Percentiles rank a stretch among this genome's conserved stretches.
These are phyloP conservation scores for Penstemon davidsonii DNA, from an alignment of 257 asterid species.

Conservation along the genomic window DNA sequence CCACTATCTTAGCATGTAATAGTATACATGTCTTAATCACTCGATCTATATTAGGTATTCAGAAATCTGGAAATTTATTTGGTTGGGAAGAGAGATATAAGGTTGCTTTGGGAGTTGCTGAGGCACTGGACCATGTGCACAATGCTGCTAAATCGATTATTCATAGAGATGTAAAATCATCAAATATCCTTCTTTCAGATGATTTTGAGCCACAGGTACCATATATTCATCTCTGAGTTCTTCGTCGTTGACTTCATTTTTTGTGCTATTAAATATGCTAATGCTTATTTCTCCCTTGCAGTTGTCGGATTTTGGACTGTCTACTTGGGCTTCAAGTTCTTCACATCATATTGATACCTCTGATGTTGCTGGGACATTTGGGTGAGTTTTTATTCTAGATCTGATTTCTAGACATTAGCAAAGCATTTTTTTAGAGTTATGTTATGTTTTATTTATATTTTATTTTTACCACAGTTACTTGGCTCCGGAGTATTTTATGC, in stretches of 20 bases:
- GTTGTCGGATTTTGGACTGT: slow-evolving; percentile 96
- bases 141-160: slow-evolving; percentile 54
- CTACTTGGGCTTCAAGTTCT: slow-evolving; percentile 68
- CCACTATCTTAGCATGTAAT: background rate
- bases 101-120: slow-evolving; percentile 87
- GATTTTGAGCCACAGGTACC: slow-evolving; percentile 80
- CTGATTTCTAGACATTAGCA: background rate
- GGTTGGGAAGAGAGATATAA: slow-evolving; percentile 78
- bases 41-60: slow-evolving; percentile 39
- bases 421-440: background rate
- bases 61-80: slow-evolving; percentile 37
- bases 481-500: slow-evolving; percentile 92
- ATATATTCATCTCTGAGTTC: background rate
- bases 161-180: slow-evolving; percentile 93
- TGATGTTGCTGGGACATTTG: slow-evolving; percentile 92
- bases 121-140: slow-evolving; percentile 80
- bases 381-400: slow-evolving; percentile 48
- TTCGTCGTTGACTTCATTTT: slow-evolving; percentile 7
- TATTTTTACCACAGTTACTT: slow-evolving; percentile 53
- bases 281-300: slow-evolving; percentile 30
- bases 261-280: background rate
- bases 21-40: no score
- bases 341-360: slow-evolving; percentile 49
- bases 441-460: slow-evolving; percentile 12
- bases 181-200: slow-evolving; percentile 88